Evolutionary conservation across 192 early-diverging fungal genomes (phyloP), one percentile per base, ranked within the genome.

Genomic region (Coemansia sp.): DNA sequence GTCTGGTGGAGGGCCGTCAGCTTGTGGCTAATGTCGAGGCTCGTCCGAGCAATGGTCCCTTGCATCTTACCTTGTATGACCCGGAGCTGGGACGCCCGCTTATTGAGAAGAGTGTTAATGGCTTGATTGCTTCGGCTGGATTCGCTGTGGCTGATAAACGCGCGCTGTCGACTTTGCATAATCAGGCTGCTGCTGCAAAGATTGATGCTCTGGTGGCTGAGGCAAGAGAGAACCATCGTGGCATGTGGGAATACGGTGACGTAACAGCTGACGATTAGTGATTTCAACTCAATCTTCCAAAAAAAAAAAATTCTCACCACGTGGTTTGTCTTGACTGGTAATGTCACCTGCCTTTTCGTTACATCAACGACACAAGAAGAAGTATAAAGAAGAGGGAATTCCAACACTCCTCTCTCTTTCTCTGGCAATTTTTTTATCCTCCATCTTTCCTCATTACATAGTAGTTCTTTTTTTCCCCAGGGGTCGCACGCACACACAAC

Each of bases 11-110:
- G 59, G 82, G 73, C 53, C 86, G 84, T 29, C 86, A 87, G 70
- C 77, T 93, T 24, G 91, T 93, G 1, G 91, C 89, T 39, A 89
- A 89, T 56, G 80, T 93, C 37, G 92, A 93, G 75, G 86, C 87
- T 30, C 84, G 87, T 13, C 65, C 70, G 27, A 72, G 86, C 16
- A 80, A 73, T 60, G 78, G 75, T 13, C 53, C 87, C 7, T 62
- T 89, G 59, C 84, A 87, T 43, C 64, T 92, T 24, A 92, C 89
- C 10, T 64, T 92, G 16, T 92, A 88, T 59, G 87, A 92, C 59
- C 89, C 89, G 3, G 52, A 55, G 4, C 64, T 85, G 15, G 88
- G 89, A 8, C 74, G 83, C 30, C 85, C 85, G 7, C 59, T 81
- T 7, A 69, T 87, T 7, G 90, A 90, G 30, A 83, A 84, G 60